Evolutionary conservation across 73 alveolate species (phyloP).

Genomic region (Breviolum minutum): DNA sequence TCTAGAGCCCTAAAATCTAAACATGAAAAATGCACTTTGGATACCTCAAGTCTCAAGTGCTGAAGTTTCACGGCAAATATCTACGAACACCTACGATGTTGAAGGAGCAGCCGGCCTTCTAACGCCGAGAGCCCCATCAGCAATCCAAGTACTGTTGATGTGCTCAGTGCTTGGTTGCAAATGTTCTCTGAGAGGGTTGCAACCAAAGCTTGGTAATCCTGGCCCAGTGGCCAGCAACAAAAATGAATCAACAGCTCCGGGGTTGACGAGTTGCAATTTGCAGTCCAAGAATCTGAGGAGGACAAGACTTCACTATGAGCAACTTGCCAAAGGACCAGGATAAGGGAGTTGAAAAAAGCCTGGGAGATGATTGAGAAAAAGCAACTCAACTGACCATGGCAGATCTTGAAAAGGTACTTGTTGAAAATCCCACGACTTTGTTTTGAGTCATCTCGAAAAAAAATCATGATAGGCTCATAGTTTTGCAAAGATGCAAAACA

Average conservation of each 20-base stretch:
- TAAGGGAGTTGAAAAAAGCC: not conserved
- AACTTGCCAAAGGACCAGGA: slow-evolving; percentile 18
- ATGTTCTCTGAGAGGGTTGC: slow-evolving; percentile 3
- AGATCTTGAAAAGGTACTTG: no score
- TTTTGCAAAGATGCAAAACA: no score
- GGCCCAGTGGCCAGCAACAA: not conserved
- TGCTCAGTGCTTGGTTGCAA: not conserved
- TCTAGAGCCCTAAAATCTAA: no score
- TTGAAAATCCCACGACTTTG: no score
- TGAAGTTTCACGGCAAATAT: no score
- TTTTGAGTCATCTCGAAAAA: no score
- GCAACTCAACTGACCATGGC: no score
- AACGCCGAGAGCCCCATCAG: not conserved
- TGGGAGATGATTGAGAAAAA: not conserved
- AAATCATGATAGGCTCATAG: no score
- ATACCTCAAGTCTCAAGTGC: no score
- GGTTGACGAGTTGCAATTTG: not conserved
- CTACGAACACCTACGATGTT: no score
- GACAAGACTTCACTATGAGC: slow-evolving; percentile 5
- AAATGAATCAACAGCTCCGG: not conserved
- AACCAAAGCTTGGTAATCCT: slow-evolving; percentile 16
- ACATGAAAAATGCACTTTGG: no score
- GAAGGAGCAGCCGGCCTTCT: not conserved
- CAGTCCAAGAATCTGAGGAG: not conserved
- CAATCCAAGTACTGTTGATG: not conserved